Evolutionary conservation across 139 green algal genomes (phyloP).

Genomic region (Chlorella sp.): DNA sequence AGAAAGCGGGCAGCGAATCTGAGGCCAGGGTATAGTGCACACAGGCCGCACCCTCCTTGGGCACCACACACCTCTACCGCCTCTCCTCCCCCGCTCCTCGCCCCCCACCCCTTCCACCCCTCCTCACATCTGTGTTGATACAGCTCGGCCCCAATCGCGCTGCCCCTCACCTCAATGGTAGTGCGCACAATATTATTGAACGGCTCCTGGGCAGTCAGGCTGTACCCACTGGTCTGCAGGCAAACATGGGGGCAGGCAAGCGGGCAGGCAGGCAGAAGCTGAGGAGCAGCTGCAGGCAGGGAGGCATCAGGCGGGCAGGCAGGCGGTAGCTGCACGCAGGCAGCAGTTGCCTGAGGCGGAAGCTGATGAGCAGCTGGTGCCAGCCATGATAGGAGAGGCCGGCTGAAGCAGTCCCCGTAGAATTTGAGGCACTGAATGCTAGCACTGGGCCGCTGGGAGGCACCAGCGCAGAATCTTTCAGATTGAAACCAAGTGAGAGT

Average conservation of each 20-base stretch:
- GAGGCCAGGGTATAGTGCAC: too few species aligned
- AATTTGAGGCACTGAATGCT: too few species aligned
- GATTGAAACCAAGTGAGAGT: neutral
- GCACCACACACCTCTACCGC: too few species aligned
- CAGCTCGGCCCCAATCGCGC: too few species aligned
- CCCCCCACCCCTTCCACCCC: too few species aligned
- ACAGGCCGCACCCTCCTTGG: too few species aligned
- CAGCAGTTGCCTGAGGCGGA: neutral
- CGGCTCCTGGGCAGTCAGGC: conserved; percentile 58
- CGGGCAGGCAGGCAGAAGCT: neutral
- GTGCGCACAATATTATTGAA: conserved; percentile 70
- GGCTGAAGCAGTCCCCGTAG: neutral
- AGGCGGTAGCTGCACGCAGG: neutral
- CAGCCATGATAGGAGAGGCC: neutral
- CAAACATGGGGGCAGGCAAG: neutral
- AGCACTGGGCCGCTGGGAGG: neutral
- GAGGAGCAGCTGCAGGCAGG: neutral
- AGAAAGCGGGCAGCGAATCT: too few species aligned
- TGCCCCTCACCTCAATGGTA: conserved; percentile 44
- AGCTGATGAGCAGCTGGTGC: neutral
- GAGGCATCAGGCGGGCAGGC: neutral
- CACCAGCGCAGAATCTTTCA: neutral
- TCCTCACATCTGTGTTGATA: neutral
- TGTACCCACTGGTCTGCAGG: conserved; percentile 63
- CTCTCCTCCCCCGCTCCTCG: too few species aligned